Conservation (phyloP, 441 rosid species). For the Raphanus hybrid region DNA sequence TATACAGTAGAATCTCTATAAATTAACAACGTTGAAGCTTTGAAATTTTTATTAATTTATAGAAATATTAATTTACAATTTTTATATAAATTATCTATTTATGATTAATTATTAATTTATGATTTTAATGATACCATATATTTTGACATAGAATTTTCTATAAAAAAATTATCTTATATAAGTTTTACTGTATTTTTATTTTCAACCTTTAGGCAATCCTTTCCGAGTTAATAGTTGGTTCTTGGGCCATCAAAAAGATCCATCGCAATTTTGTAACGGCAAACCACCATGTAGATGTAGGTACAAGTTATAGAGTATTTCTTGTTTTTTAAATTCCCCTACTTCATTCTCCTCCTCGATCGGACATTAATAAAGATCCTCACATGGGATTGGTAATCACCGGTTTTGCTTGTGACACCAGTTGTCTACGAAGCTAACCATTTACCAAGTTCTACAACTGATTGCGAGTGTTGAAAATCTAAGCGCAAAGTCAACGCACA, state of each 20-base stretch:
- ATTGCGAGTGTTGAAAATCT: too few relatives aligned
- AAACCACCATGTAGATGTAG: background rate
- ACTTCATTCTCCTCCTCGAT: background rate
- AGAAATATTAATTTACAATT: too few relatives aligned
- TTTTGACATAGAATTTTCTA: too few relatives aligned
- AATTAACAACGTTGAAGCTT: too few relatives aligned
- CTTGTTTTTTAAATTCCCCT: background rate
- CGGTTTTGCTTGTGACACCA: background rate
- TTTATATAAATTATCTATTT: too few relatives aligned
- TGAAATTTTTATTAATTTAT: too few relatives aligned
- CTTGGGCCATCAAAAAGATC: background rate
- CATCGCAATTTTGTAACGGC: background rate
- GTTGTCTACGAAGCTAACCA: background rate
- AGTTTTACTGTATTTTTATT: background rate
- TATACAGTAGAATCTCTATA: background rate
- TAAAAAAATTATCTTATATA: too few relatives aligned
- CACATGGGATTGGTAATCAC: background rate
- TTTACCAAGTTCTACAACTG: background rate
- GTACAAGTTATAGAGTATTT: background rate
- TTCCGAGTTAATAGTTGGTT: background rate
- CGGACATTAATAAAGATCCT: background rate
- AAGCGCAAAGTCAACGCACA: background rate
- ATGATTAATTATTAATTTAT: too few relatives aligned
- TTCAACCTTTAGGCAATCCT: background rate
- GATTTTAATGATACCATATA: too few relatives aligned